Evolutionary conservation across 768 basidiomycete species (phyloP), one percentile per base, ranked within the genome.

Genomic region (Trametes sanguinea): DNA sequence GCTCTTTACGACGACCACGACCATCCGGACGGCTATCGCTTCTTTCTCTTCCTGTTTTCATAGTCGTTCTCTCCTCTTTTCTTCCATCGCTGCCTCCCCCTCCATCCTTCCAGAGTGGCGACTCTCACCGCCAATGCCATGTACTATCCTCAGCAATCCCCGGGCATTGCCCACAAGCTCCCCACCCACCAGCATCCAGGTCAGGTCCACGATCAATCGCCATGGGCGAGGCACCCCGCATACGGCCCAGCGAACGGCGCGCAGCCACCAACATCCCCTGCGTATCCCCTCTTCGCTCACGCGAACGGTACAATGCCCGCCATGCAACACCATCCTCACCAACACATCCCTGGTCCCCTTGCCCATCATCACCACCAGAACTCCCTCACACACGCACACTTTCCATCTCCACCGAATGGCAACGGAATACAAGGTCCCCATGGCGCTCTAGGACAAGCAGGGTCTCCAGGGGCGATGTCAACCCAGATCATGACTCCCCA

Each of bases 111-210:
- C 56, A 69, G 63, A 47, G 62, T 65, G 66, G 65, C 66, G 54
- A 63, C 63, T 51, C 67, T 65, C 59, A 51, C 65, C 65, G 68
- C 66, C 65, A 74, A 81, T 81, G 81, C 80, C 64, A 92, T 92
- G 89, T 92, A 90, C 79, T 92, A 89, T 76, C 81, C 89, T 71
- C 89, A 90, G 73, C 89, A 90, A 75, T 91, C 90, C 66, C 90
- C 90, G 71, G 88, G 85, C 71, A 86, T 92, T 71, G 78, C 82
- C 65, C 89, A 89, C 80, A 91, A 91, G 72, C 81, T 90, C 67
- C 77, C 88, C 67, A 83, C 79, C 63, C 88, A 88, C 71, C 87
- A 89, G 44, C 68, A 69, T 60, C 69, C 69, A 7, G 65, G 61
- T 11, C 68, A 69, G 43, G 62, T 72, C 13, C 71, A 72, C 73